Base-by-base conservation (phyloP, 1,284 basidiomycete genomes). In the Moesziomyces sp. region DNA sequence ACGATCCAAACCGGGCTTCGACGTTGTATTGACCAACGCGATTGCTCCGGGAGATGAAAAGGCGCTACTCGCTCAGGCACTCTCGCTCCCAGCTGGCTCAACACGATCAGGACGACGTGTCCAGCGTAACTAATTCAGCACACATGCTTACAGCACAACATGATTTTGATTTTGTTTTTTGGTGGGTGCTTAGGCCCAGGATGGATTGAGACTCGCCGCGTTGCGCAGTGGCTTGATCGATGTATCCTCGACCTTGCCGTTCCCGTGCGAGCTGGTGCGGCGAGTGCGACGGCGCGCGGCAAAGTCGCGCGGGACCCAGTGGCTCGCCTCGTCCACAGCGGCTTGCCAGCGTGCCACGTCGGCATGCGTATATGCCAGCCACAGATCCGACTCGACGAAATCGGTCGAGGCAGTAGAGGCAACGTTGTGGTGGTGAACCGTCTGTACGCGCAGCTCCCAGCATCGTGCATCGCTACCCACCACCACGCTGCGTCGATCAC, bases 11-110 rank as follows among this genome's bases (percentile, higher is more conserved):
- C 66, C 71, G 19, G 46, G 59, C n/a, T 74, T 62, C 58, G 71
- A 74, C 23, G 58, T 69, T 8, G 47, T 65, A 24, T 53, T 70
- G 23, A 67, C 67, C 0, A 65, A 65, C 51, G 60, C 72, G 11
- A 38, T 77, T 24, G 76, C 76, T 35, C 76, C 76, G 3, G 76
- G 76, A 30, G 76, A 77, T 43, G 76, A 77, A 49, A 63, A 75
- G 38, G 51, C 63, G 19, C 21, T 77, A 6, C 53, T 77, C 6
- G 73, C 68, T 0, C 68, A 69, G 10, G 76, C 76, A 2, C 50
- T 65, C n/a, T 38, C 24, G 6, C 52, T 77, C 1, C 76, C 76
- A 19, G 55, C 73, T 1, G 76, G 76, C 5, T 55, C 57, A 5
- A 77, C 76, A 3, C 42, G 76, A 8, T 62, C 58, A 21, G 76